Percentiles rank a stretch among this genome's conserved stretches.
phyloP scores from a whole-genome alignment of 2,329 filamentous ascomycete species.

The Fusarium xyrophilum region DNA sequence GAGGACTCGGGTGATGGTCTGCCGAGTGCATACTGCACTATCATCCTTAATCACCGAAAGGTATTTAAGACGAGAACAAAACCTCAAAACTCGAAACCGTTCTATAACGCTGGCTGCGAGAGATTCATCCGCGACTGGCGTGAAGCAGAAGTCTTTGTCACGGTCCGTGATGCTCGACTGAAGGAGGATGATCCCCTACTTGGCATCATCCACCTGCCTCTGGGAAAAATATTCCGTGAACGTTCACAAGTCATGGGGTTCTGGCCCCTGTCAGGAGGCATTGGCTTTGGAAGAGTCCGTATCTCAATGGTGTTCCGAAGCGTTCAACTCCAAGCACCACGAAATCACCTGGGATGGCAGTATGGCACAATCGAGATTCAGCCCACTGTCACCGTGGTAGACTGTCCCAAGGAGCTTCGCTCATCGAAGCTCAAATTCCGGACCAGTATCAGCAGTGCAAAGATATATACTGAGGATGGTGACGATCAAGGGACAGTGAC shows the following conservation, averaged over 20 bases:
- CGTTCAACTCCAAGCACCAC: slow-evolving; percentile 67
- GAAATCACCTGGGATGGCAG: slow-evolving; percentile 70
- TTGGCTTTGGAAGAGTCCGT: slow-evolving; percentile 73
- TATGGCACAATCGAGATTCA: slow-evolving; percentile 73
- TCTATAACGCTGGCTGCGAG: slow-evolving; percentile 79
- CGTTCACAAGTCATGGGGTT: slow-evolving; percentile 69
- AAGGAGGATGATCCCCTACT: slow-evolving; percentile 74
- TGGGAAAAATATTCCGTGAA: slow-evolving; percentile 66
- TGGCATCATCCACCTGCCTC: slow-evolving; percentile 72
- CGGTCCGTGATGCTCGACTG: slow-evolving; percentile 70
- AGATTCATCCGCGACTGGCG: slow-evolving; percentile 74
- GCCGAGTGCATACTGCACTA: slow-evolving; percentile 74
- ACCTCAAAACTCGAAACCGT: slow-evolving; percentile 78
- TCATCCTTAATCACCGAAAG: slow-evolving; percentile 76
- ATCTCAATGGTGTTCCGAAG: slow-evolving; percentile 78
- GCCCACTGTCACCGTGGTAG: slow-evolving; percentile 53
- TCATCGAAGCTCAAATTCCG: slow-evolving; percentile 65
- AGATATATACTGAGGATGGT: slow-evolving; percentile 58
- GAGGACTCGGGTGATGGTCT: slow-evolving; percentile 70
- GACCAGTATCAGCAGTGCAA: slow-evolving; percentile 63
- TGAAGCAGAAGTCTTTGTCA: slow-evolving; percentile 70
- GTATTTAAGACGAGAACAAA: slow-evolving; percentile 76
- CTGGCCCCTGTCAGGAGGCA: slow-evolving; percentile 73
- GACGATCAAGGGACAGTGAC: slow-evolving; percentile 45
- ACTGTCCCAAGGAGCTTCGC: slow-evolving; percentile 55